A percentile compares a stretch with the other conserved stretches of the same genome.
phyloP scores from a whole-genome alignment of 1,284 basidiomycete genomes.

The Rhodotorula sp. region DNA sequence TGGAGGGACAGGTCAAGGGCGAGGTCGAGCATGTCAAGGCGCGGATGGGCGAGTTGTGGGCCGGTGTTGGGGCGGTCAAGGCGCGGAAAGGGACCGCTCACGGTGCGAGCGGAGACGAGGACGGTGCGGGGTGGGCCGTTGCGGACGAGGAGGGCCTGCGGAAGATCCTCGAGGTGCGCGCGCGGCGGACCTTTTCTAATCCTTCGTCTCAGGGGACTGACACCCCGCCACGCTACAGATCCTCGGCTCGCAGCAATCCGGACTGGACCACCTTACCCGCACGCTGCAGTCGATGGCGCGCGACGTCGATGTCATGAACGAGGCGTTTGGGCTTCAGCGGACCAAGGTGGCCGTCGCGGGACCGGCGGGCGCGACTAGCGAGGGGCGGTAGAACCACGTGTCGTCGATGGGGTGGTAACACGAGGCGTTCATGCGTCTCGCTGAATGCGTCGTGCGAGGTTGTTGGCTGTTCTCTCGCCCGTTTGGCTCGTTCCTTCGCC shows the following conservation, averaged over 20 bases:
- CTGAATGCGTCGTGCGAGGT: no score
- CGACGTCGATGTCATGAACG: slow-evolving; percentile 35
- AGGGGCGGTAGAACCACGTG: background rate
- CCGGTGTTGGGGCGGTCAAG: slow-evolving; percentile 31
- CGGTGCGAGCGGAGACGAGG: slow-evolving; percentile 1
- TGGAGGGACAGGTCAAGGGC: slow-evolving; percentile 19
- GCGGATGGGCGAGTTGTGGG: slow-evolving; percentile 30
- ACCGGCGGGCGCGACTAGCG: no score
- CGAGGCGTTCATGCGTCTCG: no score
- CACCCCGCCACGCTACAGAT: slow-evolving; percentile 9
- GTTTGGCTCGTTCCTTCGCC: background rate
- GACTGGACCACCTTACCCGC: slow-evolving; percentile 36
- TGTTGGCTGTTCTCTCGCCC: background rate
- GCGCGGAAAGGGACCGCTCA: background rate
- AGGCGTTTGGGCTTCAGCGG: slow-evolving; percentile 26
- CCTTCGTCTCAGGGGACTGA: background rate
- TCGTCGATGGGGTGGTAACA: background rate
- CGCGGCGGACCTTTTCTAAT: background rate
- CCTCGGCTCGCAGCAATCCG: slow-evolving; percentile 30
- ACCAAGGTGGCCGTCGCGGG: background rate
- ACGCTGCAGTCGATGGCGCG: slow-evolving; percentile 14
- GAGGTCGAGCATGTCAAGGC: slow-evolving; percentile 19
- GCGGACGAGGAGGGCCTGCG: slow-evolving; percentile 39
- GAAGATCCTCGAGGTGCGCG: slow-evolving; percentile 33
- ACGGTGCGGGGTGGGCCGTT: slow-evolving; percentile 32